Evolutionary conservation across 2,329 filamentous ascomycete species (phyloP).

Genomic region (Lasiodiplodia sp.): DNA sequence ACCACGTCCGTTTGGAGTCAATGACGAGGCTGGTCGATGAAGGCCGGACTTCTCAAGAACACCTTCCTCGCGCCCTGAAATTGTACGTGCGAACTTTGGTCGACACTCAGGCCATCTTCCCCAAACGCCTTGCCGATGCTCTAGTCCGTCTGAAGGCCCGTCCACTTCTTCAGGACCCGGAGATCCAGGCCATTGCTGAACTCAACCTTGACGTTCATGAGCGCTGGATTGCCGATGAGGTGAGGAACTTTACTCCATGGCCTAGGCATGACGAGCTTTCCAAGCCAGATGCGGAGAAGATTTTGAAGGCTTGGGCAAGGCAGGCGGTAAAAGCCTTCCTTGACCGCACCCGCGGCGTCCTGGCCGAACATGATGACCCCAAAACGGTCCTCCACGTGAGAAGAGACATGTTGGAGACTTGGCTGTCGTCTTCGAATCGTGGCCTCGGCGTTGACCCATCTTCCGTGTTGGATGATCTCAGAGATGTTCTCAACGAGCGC

Average conservation of each 20-base stretch:
- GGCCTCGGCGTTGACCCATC: conserved; percentile 72
- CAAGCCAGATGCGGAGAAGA: conserved; percentile 49
- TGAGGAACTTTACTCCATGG: conserved; percentile 85
- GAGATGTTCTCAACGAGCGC: conserved; percentile 72
- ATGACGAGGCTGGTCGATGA: conserved; percentile 69
- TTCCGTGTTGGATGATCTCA: conserved; percentile 72
- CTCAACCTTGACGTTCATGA: conserved; percentile 80
- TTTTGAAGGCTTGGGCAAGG: conserved; percentile 51
- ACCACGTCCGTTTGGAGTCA: conserved; percentile 73
- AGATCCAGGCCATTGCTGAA: conserved; percentile 71
- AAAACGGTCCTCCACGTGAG: conserved; percentile 73
- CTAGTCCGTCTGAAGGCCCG: conserved; percentile 72
- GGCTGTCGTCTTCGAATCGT: conserved; percentile 73
- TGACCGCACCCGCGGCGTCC: conserved; percentile 65
- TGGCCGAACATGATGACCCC: conserved; percentile 70
- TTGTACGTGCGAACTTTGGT: conserved; percentile 80
- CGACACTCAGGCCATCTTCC: conserved; percentile 78
- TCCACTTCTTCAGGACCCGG: conserved; percentile 74
- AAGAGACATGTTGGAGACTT: conserved; percentile 73
- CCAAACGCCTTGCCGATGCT: conserved; percentile 73
- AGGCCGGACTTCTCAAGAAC: conserved; percentile 53
- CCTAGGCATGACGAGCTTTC: conserved; percentile 77
- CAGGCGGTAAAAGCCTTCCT: conserved; percentile 53
- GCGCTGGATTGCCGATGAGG: conserved; percentile 82
- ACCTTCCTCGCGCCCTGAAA: conserved; percentile 70